Conservation (phyloP, 768 basidiomycete genomes). For the Leccinum broughii region DNA sequence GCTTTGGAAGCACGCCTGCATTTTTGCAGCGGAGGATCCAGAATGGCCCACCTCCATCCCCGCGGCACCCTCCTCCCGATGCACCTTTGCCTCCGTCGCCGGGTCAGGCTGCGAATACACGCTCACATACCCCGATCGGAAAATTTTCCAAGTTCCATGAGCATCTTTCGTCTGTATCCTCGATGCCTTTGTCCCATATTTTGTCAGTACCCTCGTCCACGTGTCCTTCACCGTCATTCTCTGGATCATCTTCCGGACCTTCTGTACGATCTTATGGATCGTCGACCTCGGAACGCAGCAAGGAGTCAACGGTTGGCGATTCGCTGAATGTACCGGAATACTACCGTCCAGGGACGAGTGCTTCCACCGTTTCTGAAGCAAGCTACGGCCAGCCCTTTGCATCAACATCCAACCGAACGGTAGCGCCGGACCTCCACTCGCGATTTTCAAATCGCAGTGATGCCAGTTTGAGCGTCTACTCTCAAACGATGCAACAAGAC, state of each 20-base stretch:
- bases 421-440: constrained; percentile 9
- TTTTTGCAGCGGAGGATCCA: constrained; percentile 34
- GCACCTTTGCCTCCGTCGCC: constrained; percentile 31
- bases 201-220: constrained; percentile 10
- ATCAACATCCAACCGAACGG: constrained; percentile 5
- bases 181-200: constrained; percentile 17
- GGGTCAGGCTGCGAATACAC: neutral
- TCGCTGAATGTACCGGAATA: constrained; percentile 9
- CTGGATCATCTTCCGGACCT: constrained; percentile 31
- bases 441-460: constrained; percentile 24
- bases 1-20: constrained; percentile 20
- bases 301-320: constrained; percentile 10
- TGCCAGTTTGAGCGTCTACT: constrained; percentile 19
- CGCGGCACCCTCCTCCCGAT: constrained; percentile 31
- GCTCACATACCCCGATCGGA: constrained; percentile 13
- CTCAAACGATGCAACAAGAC: constrained; percentile 18
- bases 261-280: constrained; percentile 30
- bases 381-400: constrained; percentile 21
- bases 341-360: constrained; percentile 22
- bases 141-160: constrained; percentile 34
- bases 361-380: constrained; percentile 22
- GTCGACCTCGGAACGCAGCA: constrained; percentile 20
- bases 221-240: constrained; percentile 25
- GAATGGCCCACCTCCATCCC: constrained; percentile 24
- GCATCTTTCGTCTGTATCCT: constrained; percentile 33